Percentiles rank a stretch among this genome's conserved stretches.
These are phyloP conservation scores for Trichoderma sp. DNA, from an alignment of 2,329 filamentous ascomycete species.

Conservation along the genomic window DNA sequence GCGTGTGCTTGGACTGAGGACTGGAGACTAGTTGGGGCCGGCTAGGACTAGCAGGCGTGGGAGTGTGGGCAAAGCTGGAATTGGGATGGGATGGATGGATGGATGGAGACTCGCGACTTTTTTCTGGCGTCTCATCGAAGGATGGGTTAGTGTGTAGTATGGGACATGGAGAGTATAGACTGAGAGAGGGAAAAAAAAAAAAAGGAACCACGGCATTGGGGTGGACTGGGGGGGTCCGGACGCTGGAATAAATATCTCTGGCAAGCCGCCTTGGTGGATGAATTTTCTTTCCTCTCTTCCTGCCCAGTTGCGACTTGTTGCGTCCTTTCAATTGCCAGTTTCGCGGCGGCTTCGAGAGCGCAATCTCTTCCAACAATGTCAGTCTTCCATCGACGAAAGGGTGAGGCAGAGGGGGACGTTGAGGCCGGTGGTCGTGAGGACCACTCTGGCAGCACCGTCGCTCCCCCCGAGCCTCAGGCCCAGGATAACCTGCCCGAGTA, in stretches of 20 bases:
- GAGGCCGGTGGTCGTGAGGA: slow-evolving; percentile 24
- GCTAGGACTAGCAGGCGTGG: background rate
- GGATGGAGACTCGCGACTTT: slow-evolving; percentile 22
- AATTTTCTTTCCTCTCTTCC: slow-evolving; percentile 21
- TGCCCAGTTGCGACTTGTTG: slow-evolving; percentile 28
- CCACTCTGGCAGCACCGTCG: slow-evolving; percentile 25
- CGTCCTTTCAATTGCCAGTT: slow-evolving; percentile 27
- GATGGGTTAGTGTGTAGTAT: background rate
- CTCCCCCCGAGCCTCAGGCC: background rate
- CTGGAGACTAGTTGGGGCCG: too few relatives aligned
- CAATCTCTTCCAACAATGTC: slow-evolving; percentile 28
- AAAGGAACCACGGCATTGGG: slow-evolving; percentile 26
- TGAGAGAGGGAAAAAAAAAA: background rate
- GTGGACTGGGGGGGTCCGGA: slow-evolving; percentile 12
- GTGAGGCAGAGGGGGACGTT: slow-evolving; percentile 12
- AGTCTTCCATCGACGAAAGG: slow-evolving; percentile 24
- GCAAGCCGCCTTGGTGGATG: slow-evolving; percentile 20
- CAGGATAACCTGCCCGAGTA: slow-evolving; percentile 15
- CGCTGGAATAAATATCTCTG: slow-evolving; percentile 26
- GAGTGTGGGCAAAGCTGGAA: slow-evolving; percentile 10
- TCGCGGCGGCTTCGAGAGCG: slow-evolving; percentile 26
- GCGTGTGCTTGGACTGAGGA: background rate
- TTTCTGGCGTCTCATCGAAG: slow-evolving; percentile 25
- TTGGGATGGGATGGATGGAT: slow-evolving; percentile 20
- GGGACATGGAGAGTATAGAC: too few relatives aligned